phyloP scores from a whole-genome alignment of 495 filamentous ascomycete genomes.

The Cetradonia linearis region DNA sequence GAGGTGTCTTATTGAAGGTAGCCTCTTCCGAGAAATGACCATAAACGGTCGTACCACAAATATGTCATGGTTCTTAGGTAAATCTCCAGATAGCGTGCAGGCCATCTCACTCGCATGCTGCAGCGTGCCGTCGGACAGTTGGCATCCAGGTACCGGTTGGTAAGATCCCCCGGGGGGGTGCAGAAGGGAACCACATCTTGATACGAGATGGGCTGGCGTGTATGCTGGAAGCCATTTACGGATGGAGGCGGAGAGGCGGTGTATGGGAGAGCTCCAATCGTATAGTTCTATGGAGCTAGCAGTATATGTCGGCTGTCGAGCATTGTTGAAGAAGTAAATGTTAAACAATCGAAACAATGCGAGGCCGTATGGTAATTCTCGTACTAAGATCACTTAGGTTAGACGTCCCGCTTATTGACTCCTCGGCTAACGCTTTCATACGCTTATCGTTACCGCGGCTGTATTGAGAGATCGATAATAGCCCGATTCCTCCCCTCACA shows the following conservation, averaged over 20 bases:
- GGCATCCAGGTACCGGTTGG: not conserved
- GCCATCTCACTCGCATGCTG: constrained; percentile 2
- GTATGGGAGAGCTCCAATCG: not conserved
- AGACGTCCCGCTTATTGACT: not conserved
- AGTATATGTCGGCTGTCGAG: not conserved
- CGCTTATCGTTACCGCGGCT: constrained; percentile 1
- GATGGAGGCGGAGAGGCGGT: not conserved
- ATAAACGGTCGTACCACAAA: not conserved
- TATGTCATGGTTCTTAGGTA: not conserved
- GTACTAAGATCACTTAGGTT: not conserved
- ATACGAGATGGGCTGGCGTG: not conserved
- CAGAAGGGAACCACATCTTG: not conserved
- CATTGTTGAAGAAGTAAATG: not conserved
- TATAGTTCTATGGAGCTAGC: not conserved
- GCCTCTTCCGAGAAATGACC: not conserved
- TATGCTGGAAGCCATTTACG: not conserved
- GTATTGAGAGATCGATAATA: not conserved
- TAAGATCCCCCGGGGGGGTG: not conserved
- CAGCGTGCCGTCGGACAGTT: not conserved
- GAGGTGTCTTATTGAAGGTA: not conserved
- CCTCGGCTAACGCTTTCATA: not conserved
- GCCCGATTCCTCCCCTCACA: not conserved
- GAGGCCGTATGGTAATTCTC: not conserved
- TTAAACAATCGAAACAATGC: not conserved
- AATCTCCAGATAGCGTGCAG: not conserved